Conservation (phyloP, 805 yeast species). For the Teunomyces lycoperdinae region DNA sequence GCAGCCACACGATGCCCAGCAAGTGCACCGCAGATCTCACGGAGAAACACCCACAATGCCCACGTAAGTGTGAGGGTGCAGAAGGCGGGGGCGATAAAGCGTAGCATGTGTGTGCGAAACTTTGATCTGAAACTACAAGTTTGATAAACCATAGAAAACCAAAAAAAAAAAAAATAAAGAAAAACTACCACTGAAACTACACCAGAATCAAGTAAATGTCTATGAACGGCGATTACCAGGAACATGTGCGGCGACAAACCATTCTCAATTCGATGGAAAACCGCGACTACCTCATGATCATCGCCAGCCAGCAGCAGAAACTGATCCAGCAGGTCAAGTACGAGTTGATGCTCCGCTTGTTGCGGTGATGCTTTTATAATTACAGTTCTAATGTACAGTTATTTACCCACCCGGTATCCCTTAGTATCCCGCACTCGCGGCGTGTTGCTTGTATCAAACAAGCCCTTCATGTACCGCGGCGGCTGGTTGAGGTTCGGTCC, state of each 20-base stretch:
- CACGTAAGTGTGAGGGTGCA: constrained; percentile 45
- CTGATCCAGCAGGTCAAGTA: constrained; percentile 42
- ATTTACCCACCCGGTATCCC: constrained; percentile 1
- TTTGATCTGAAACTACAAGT: too few relatives aligned
- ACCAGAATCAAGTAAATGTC: not conserved
- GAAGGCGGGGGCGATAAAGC: constrained; percentile 16
- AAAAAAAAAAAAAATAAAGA: not conserved
- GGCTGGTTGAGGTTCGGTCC: constrained; percentile 44
- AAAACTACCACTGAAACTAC: not conserved
- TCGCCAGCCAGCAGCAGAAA: constrained; percentile 41
- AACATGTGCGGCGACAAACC: constrained; percentile 22
- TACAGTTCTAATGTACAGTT: constrained; percentile 6
- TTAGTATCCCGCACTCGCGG: constrained; percentile 2
- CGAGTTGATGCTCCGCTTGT: constrained; percentile 32
- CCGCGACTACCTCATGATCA: constrained; percentile 33
- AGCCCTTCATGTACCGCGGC: constrained; percentile 41
- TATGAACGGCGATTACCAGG: not conserved
- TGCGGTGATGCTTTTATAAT: constrained; percentile 8
- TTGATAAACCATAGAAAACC: not conserved
- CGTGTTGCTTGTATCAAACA: constrained; percentile 23
- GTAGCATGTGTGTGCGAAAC: not conserved
- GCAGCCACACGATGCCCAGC: not conserved
- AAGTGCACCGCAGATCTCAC: constrained; percentile 20
- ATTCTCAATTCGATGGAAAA: constrained; percentile 40
- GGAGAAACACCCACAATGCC: constrained; percentile 42